phyloP scores from a whole-genome alignment of 345 rosid species.

The Mangifera indica region DNA sequence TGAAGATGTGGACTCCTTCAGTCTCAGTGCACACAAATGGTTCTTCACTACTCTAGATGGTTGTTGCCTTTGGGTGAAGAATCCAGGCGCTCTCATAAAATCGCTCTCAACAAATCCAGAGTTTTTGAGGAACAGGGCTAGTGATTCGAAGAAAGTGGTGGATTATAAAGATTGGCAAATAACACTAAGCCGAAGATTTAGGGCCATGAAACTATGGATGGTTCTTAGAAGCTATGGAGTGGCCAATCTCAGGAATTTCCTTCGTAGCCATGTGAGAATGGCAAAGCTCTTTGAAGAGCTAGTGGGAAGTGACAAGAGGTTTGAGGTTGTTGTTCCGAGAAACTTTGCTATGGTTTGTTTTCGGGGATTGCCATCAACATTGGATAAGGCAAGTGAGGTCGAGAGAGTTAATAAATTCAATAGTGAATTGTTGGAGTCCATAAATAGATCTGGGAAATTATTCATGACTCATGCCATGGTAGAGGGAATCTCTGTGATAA shows the following conservation, averaged over 20 bases:
- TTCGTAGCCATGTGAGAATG: constrained; percentile 41
- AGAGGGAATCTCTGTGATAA: constrained; percentile 26
- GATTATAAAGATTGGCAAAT: constrained; percentile 66
- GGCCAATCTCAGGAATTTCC: constrained; percentile 32
- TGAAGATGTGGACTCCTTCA: constrained; percentile 47
- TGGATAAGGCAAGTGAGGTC: neutral
- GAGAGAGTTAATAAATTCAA: constrained; percentile 29
- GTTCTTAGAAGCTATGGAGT: constrained; percentile 51
- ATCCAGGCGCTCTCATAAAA: constrained; percentile 39
- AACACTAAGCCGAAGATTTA: constrained; percentile 46
- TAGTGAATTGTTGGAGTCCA: constrained; percentile 27
- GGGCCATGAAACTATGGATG: constrained; percentile 50
- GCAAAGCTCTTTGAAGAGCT: constrained; percentile 44
- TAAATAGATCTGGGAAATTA: constrained; percentile 40
- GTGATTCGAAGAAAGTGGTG: constrained; percentile 33
- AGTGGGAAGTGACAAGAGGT: constrained; percentile 31
- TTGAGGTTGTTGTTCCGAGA: constrained; percentile 35
- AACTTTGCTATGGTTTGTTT: constrained; percentile 56
- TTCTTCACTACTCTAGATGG: constrained; percentile 47
- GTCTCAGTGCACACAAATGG: constrained; percentile 58
- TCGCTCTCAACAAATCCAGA: constrained; percentile 43
- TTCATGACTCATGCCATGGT: constrained; percentile 39
- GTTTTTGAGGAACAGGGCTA: constrained; percentile 38
- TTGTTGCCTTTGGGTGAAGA: constrained; percentile 58
- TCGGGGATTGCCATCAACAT: constrained; percentile 28